These are phyloP conservation scores for Epicoccum sorghinum DNA, from an alignment of 2,329 filamentous ascomycete genomes.

Conservation along the genomic window DNA sequence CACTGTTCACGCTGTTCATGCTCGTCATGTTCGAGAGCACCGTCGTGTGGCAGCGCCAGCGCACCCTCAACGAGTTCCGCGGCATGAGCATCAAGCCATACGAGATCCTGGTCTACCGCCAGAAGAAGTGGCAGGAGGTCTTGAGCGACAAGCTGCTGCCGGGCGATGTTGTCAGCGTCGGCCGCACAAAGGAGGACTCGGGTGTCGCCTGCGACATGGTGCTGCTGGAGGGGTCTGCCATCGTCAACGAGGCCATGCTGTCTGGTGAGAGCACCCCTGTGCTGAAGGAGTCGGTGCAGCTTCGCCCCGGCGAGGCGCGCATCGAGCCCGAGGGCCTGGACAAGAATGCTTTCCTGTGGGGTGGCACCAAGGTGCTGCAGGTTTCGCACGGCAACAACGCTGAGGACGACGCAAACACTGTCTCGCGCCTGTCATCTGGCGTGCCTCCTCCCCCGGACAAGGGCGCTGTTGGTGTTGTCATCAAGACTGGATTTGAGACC, in stretches of 20 bases:
- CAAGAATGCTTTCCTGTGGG: conserved; percentile 96
- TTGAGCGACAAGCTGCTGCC: conserved; percentile 91
- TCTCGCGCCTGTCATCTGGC: conserved; percentile 73
- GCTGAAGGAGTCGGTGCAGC: conserved; percentile 92
- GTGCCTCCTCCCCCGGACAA: conserved; percentile 88
- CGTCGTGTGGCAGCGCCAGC: conserved; percentile 97
- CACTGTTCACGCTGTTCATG: conserved; percentile 98
- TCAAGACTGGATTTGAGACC: conserved; percentile 98
- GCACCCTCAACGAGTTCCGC: conserved; percentile 93
- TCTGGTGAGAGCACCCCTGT: conserved; percentile 97
- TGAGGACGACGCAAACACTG: conserved; percentile 65
- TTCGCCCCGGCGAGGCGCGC: conserved; percentile 78
- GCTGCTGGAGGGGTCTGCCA: conserved; percentile 89
- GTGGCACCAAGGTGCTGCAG: conserved; percentile 96
- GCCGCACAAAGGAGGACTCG: conserved; percentile 93
- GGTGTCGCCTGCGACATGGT: conserved; percentile 98
- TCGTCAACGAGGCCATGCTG: conserved; percentile 99
- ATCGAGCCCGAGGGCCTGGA: conserved; percentile 91
- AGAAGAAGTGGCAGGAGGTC: conserved; percentile 86
- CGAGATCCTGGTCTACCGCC: conserved; percentile 86
- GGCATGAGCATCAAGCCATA: conserved; percentile 99
- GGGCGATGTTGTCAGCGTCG: conserved; percentile 90
- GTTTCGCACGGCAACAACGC: conserved; percentile 84
- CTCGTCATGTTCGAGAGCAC: conserved; percentile 96
- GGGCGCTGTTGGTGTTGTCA: conserved; percentile 89